These are phyloP conservation scores for Austropuccinia psidii DNA, from an alignment of 1,284 basidiomycete genomes.

Conservation along the genomic window DNA sequence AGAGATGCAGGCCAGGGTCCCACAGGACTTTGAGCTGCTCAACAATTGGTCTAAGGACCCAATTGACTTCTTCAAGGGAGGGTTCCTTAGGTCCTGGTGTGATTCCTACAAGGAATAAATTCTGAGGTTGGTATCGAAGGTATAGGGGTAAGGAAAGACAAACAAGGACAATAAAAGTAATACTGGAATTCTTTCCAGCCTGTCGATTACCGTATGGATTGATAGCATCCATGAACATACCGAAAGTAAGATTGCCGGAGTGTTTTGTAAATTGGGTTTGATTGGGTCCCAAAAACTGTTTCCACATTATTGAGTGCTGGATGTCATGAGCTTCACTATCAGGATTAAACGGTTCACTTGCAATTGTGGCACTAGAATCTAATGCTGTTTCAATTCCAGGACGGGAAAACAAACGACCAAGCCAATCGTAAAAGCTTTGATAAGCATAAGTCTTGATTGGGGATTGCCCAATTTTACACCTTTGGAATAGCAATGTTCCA, in stretches of 20 bases:
- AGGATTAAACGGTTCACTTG: background rate
- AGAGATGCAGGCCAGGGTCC: background rate
- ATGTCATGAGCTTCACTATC: background rate
- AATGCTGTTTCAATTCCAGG: constrained; percentile 5
- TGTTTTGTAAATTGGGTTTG: background rate
- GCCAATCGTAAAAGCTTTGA: constrained; percentile 18
- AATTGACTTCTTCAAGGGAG: constrained; percentile 42
- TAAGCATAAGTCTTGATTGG: constrained; percentile 1
- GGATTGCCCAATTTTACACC: background rate
- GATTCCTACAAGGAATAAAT: constrained; percentile 49
- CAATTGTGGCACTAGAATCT: background rate
- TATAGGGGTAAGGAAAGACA: constrained; percentile 41
- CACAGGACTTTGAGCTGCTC: constrained; percentile 41
- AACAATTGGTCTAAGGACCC: constrained; percentile 45
- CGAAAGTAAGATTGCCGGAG: constrained; percentile 12
- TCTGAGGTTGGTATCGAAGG: constrained; percentile 47
- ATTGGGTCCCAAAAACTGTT: constrained; percentile 9
- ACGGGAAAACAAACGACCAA: constrained; percentile 1
- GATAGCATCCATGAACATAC: constrained; percentile 16
- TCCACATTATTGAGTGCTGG: constrained; percentile 19
- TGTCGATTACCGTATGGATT: constrained; percentile 8
- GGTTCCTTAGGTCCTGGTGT: constrained; percentile 45
- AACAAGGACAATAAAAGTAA: constrained; percentile 18
- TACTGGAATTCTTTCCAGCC: constrained; percentile 1
- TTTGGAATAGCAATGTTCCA: background rate